Evolutionary conservation across 148 eudicot species (phyloP), one percentile per base, ranked within the genome.

Genomic region (Rhododendron henanense): DNA sequence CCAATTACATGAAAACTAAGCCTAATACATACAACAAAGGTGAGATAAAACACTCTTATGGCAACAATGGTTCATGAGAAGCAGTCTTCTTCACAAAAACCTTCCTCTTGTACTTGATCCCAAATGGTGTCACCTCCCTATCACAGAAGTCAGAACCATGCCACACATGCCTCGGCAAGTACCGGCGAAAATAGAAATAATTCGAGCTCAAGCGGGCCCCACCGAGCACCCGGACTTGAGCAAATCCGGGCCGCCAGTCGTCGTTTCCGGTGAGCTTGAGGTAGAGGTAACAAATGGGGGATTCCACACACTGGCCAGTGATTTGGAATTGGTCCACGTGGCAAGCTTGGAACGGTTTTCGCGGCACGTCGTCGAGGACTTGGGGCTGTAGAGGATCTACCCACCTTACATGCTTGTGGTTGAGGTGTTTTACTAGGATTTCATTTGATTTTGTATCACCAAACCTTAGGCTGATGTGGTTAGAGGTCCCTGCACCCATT

Each of bases 231-330:
- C 65, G 92, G 14, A 92, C 92, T 69, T 89, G 92, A 0, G 89
- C 96, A 83, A 90, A 92, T 18, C 96, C 92, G 0, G 94, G 96
- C 25, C 93, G 65, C 94, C 96, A 93, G 9, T 92, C 92, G 31
- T 93, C 94, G 4, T 86, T 74, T 23, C 93, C 94, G n/a, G 81
- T 71, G 48, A 92, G 80, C 47, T 88, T 90, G 31, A 93, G 89
- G 88, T 91, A 92, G 41, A 93, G 61, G 86, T 92, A 93, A 85
- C 94, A 93, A 19, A 93, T 82, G 51, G 87, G 86, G 25, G 91
- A 89, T 33, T 91, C 89, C 81, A 92, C 92, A 37, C 96, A 93
- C 73, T 79, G 84, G 2, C 87, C 89, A 1, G 90, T 88, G 21
- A 90, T 87, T 67, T 87, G 90, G 84, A 93, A 93, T 87, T 89